Conservation (phyloP, 352 stramenopile species). For the Globisporangium iwayamae region DNA sequence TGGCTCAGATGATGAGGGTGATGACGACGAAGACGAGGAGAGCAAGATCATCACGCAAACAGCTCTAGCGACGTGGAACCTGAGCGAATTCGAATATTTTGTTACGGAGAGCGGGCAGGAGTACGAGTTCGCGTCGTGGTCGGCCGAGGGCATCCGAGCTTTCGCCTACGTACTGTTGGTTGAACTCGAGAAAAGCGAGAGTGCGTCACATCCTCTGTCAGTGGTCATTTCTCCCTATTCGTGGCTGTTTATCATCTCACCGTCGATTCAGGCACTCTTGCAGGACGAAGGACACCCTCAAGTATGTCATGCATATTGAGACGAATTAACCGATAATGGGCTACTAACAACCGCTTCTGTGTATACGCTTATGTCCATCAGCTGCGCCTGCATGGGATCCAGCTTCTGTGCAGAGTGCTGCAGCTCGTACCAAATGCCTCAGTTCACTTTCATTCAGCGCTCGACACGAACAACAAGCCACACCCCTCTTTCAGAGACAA, state of each 20-base stretch:
- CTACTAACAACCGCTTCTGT: too few relatives aligned
- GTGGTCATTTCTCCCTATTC: constrained; percentile 35
- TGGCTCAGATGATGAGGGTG: constrained; percentile 12
- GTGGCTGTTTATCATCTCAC: constrained; percentile 41
- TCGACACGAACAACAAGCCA: background rate
- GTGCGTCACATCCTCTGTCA: background rate
- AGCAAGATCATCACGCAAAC: constrained; percentile 33
- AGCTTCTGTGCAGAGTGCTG: constrained; percentile 8
- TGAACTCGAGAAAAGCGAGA: background rate
- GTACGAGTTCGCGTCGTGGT: constrained; percentile 61
- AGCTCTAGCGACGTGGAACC: constrained; percentile 24
- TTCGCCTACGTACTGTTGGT: constrained; percentile 35
- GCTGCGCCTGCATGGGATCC: constrained; percentile 6
- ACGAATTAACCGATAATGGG: too few relatives aligned
- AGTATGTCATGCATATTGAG: constrained; percentile 14
- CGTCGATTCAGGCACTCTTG: constrained; percentile 40
- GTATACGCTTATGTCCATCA: background rate
- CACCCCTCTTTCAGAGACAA: constrained; percentile 9
- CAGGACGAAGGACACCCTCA: constrained; percentile 24
- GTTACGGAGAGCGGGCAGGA: constrained; percentile 42
- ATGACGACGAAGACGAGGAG: constrained; percentile 18
- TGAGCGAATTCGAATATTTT: constrained; percentile 50
- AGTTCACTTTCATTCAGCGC: background rate
- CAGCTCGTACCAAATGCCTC: background rate
- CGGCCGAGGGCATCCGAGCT: constrained; percentile 34